These are phyloP conservation scores for Sclerotiophoma versabilis DNA, from an alignment of 2,329 filamentous ascomycete genomes.

Conservation along the genomic window DNA sequence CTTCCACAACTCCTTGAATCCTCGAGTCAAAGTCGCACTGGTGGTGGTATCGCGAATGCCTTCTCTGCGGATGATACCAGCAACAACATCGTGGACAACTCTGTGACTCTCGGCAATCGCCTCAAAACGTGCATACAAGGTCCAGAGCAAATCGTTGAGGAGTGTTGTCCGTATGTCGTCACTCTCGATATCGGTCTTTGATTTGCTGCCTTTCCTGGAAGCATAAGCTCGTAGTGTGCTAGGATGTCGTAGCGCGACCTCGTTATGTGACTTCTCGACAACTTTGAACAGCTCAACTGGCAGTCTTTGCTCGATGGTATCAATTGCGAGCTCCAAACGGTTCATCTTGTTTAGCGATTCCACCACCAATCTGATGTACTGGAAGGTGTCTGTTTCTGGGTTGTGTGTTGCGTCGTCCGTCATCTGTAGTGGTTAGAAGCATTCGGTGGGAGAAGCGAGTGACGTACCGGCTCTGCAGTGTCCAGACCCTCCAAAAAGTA, in stretches of 20 bases:
- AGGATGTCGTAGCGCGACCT: slow-evolving; percentile 93
- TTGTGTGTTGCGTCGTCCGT: slow-evolving; percentile 91
- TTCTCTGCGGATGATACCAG: slow-evolving; percentile 83
- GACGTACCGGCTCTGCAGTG: slow-evolving; percentile 51
- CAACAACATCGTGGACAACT: slow-evolving; percentile 90
- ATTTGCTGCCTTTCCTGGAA: slow-evolving; percentile 65
- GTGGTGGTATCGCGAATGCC: slow-evolving; percentile 62
- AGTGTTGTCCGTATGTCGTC: slow-evolving; percentile 80
- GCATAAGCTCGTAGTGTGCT: slow-evolving; percentile 68
- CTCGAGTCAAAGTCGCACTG: slow-evolving; percentile 73
- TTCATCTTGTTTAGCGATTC: slow-evolving; percentile 91
- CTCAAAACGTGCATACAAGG: slow-evolving; percentile 94
- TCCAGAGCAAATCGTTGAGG: slow-evolving; percentile 89
- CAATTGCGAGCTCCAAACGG: slow-evolving; percentile 82
- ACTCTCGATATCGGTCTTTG: slow-evolving; percentile 66
- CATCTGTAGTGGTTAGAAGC: slow-evolving; percentile 54
- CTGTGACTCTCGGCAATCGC: slow-evolving; percentile 95
- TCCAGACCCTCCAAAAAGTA: slow-evolving; percentile 65
- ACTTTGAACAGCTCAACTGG: slow-evolving; percentile 93
- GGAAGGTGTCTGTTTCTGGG: slow-evolving; percentile 93
- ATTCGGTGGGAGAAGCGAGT: not conserved
- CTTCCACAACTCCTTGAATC: slow-evolving; percentile 98
- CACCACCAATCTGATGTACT: slow-evolving; percentile 85
- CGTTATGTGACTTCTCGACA: slow-evolving; percentile 92
- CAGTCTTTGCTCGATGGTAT: slow-evolving; percentile 88